Conservation (phyloP, 2,329 filamentous ascomycete genomes). For the Arachnomyces sp. region DNA sequence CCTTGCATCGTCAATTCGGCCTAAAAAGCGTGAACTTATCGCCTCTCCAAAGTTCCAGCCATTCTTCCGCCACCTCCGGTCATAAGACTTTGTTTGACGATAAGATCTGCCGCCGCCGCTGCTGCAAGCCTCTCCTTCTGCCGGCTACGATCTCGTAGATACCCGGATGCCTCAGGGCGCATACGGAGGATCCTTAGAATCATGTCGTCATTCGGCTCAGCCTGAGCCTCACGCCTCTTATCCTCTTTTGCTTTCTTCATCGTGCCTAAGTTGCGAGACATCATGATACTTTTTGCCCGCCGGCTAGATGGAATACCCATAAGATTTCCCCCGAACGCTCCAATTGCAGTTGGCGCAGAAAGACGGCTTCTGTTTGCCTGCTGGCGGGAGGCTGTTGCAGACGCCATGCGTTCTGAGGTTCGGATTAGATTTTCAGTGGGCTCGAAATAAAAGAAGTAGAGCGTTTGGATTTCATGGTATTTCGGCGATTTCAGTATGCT, state of each 20-base stretch:
- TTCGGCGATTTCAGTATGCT: constrained; percentile 94
- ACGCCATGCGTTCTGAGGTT: constrained; percentile 93
- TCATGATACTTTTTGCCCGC: constrained; percentile 69
- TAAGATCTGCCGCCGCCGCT: constrained; percentile 82
- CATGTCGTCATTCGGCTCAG: constrained; percentile 96
- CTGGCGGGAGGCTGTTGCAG: constrained; percentile 71
- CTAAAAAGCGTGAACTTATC: constrained; percentile 12
- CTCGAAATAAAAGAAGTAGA: constrained; percentile 99
- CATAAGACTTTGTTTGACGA: constrained; percentile 84
- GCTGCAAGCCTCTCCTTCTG: constrained; percentile 92
- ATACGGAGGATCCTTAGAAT: constrained; percentile 91
- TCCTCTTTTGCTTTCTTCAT: constrained; percentile 96
- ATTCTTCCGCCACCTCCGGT: constrained; percentile 48
- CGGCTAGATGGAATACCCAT: constrained; percentile 43
- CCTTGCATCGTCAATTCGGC: no score
- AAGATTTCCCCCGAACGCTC: constrained; percentile 43
- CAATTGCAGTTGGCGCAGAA: constrained; percentile 54
- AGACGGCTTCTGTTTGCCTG: constrained; percentile 60
- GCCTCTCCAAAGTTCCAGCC: constrained; percentile 36
- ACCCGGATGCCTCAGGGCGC: constrained; percentile 80
- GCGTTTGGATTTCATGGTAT: constrained; percentile 91
- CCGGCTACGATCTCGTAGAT: constrained; percentile 81
- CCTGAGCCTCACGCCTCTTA: constrained; percentile 89
- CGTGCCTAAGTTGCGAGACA: constrained; percentile 86
- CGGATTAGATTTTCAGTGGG: constrained; percentile 83